These are phyloP conservation scores for Colletotrichum sp. DNA, from an alignment of 2,329 filamentous ascomycete species.

Conservation along the genomic window DNA sequence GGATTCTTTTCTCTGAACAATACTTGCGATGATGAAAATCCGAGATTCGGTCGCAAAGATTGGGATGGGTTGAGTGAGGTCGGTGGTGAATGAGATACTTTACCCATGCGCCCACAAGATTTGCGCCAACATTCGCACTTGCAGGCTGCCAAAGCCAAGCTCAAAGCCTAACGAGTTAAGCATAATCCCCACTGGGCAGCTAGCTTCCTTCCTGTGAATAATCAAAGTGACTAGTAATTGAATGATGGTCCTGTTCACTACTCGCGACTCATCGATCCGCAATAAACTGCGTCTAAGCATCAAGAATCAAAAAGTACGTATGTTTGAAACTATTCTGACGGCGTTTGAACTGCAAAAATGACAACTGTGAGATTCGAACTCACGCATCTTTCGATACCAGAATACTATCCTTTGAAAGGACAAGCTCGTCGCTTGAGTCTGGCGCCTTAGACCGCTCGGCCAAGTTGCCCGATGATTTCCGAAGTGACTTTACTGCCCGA, in stretches of 20 bases:
- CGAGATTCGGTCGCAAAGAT: not conserved
- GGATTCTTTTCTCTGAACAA: not conserved
- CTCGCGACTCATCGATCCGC: not conserved
- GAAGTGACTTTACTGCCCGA: accelerated
- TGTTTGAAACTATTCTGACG: not conserved
- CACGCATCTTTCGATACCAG: constrained; percentile 22
- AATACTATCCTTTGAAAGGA: not conserved
- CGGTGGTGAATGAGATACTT: not conserved
- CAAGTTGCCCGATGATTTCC: not conserved
- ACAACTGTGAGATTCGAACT: constrained; percentile 23
- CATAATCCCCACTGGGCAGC: not conserved
- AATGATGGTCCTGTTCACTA: too few species aligned
- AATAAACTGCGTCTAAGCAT: not conserved
- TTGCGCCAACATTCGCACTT: not conserved
- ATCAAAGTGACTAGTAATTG: not conserved
- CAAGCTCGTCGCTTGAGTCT: constrained; percentile 16
- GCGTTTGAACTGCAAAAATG: not conserved
- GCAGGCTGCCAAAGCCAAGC: not conserved
- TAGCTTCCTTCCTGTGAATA: not conserved
- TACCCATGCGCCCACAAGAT: not conserved
- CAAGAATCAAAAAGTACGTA: not conserved
- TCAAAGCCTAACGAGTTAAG: not conserved
- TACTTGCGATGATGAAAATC: not conserved
- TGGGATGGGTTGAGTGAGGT: not conserved
- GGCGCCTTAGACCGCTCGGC: constrained; percentile 23